Base-by-base conservation (phyloP, 345 rosid species). In the Eutrema heterophyllum region DNA sequence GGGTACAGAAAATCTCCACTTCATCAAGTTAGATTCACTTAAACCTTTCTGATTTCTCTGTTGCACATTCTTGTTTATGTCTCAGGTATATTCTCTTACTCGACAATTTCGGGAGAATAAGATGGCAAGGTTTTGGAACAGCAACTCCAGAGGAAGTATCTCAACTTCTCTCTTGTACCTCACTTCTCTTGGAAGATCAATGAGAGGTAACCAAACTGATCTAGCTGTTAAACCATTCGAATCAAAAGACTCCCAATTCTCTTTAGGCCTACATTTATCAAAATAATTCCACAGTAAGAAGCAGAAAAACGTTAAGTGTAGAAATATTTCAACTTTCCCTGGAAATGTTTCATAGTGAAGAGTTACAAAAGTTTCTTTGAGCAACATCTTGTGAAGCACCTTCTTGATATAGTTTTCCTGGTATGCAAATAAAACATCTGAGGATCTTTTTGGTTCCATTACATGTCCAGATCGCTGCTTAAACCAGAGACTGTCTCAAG, bases 41-140 rank as follows among this genome's bases (percentile, higher is more conserved):
- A 14, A 36, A 29, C 9, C 39, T 66, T 44, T 49, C 73, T 77
- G 18, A 59, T 32, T 2, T 36, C 30, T 43, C 50, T 33, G 15
- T 32, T 46, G 45, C 33, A 56, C 62, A 39, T 27, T 2, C 46
- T 49, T 64, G 46, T 61, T 30, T 46, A 24, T n/a, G 16, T 38
- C 43, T 27, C 84, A 93, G 97, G 73, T 93, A 93, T 50, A 78
- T 85, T 57, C 75, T 83, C 78, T 78, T 93, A 68, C 83, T 90
- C 0, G 97, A 93, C 85, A 84, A 84, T 55, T 87, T 77, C 32
- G 98, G 99, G 55, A 88, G 86, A 81, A 78, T 94, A 77, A 85
- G 98, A 83, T 94, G 98, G 98, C 93, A 89, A 77, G 98, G 98
- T 59, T 87, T 76, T 75, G 98, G 98, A 65, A 44, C 64, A 46